phyloP scores from a whole-genome alignment of 2,329 filamentous ascomycete species.

The Botrytis paeoniae region DNA sequence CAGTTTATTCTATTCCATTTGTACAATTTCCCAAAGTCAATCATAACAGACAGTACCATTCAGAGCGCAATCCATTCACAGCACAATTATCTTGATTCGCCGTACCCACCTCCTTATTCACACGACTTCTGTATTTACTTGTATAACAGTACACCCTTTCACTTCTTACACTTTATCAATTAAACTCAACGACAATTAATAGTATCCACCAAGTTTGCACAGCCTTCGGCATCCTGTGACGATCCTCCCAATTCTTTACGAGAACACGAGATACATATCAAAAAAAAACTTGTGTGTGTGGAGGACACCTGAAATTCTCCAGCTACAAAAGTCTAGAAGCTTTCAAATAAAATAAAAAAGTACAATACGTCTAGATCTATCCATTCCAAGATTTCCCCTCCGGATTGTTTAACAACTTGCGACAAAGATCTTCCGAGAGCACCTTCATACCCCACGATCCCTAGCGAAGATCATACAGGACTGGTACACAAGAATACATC shows the following conservation, averaged over 20 bases:
- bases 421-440: slow-evolving; percentile 7
- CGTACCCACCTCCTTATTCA: not conserved
- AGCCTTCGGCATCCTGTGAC: slow-evolving; percentile 15
- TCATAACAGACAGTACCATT: not conserved
- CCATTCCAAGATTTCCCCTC: not conserved
- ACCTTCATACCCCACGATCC: slow-evolving; percentile 2
- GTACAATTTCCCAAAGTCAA: not conserved
- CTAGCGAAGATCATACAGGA: slow-evolving; percentile 29
- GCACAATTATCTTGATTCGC: not conserved
- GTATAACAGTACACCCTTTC: not conserved
- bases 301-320: not conserved
- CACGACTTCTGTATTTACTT: not conserved
- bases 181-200: not conserved
- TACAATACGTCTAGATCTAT: not conserved
- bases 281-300: not conserved
- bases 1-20: not conserved
- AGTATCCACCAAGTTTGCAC: slow-evolving; percentile 3
- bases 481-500: slow-evolving; percentile 26
- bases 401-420: not conserved
- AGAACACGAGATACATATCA: slow-evolving; percentile 21
- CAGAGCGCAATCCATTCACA: not conserved
- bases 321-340: slow-evolving; percentile 10
- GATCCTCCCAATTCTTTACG: slow-evolving; percentile 16
- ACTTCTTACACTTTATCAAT: not conserved
- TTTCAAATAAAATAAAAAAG: not conserved